Percentiles rank a stretch among this genome's conserved stretches.
phyloP scores from a whole-genome alignment of 306 rosid species.

The Castanospermum australe region DNA sequence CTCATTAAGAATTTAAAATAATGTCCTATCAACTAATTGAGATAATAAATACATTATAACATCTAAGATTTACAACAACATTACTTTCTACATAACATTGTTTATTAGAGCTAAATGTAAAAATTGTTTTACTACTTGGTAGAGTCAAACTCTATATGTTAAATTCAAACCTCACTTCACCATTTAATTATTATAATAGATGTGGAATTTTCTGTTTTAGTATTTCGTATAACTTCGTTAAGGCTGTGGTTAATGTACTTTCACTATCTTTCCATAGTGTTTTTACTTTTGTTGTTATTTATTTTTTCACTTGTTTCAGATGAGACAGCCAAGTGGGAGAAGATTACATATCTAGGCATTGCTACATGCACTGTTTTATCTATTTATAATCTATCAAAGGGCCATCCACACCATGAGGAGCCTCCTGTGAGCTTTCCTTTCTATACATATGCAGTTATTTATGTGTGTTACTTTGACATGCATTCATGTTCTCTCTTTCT shows the following conservation, averaged over 20 bases:
- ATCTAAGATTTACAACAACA: too few relatives aligned
- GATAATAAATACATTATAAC: too few relatives aligned
- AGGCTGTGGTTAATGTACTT: neutral
- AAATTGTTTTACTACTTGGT: too few relatives aligned
- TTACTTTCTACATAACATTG: too few relatives aligned
- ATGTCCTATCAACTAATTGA: too few relatives aligned
- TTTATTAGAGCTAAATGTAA: too few relatives aligned
- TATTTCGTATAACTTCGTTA: neutral
- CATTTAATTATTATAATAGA: too few relatives aligned
- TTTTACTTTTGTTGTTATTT: neutral
- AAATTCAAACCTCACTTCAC: too few relatives aligned
- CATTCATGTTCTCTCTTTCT: neutral
- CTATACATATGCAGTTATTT: neutral
- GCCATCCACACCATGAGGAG: constrained; percentile 70
- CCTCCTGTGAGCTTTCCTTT: constrained; percentile 58
- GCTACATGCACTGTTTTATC: constrained; percentile 62
- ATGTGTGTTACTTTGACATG: neutral
- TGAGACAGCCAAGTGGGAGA: constrained; percentile 97
- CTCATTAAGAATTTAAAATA: too few relatives aligned
- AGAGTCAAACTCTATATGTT: too few relatives aligned
- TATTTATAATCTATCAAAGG: constrained; percentile 62
- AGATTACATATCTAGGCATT: constrained; percentile 86
- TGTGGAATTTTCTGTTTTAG: constrained; percentile 3
- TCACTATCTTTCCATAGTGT: neutral
- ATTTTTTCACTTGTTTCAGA: constrained; percentile 33